These are phyloP conservation scores for Thamnidium elegans DNA, from an alignment of 192 early-diverging fungal species.

Conservation along the genomic window DNA sequence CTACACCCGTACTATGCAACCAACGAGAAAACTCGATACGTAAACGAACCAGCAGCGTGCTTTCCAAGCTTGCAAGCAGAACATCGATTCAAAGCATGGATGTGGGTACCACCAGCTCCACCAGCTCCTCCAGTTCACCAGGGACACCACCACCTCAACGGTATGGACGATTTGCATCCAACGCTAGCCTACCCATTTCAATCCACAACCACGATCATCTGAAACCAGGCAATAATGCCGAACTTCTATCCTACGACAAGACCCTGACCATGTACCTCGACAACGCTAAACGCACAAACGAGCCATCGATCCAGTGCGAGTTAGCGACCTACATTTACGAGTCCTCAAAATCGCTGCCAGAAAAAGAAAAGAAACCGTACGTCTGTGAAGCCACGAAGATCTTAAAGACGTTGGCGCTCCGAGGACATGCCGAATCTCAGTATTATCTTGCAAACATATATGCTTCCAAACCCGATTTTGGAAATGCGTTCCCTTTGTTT, in stretches of 20 bases:
- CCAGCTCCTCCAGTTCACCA: too few species aligned
- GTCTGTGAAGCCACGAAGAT: slow-evolving; percentile 64
- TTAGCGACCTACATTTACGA: slow-evolving; percentile 65
- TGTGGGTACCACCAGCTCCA: too few species aligned
- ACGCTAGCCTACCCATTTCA: background rate
- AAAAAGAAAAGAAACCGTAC: slow-evolving; percentile 39
- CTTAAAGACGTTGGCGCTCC: slow-evolving; percentile 53
- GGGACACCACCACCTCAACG: too few species aligned
- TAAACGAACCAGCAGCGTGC: too few species aligned
- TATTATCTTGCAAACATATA: slow-evolving; percentile 64
- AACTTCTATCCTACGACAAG: slow-evolving; percentile 50
- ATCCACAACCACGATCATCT: slow-evolving; percentile 49
- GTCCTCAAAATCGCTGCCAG: slow-evolving; percentile 16
- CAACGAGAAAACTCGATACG: too few species aligned
- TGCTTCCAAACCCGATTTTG: slow-evolving; percentile 57
- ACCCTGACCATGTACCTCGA: slow-evolving; percentile 57
- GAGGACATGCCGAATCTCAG: slow-evolving; percentile 60
- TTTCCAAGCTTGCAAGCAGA: too few species aligned
- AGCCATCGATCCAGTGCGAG: slow-evolving; percentile 57
- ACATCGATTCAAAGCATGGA: too few species aligned
- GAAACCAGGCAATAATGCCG: slow-evolving; percentile 56
- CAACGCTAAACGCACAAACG: slow-evolving; percentile 62
- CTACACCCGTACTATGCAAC: too few species aligned
- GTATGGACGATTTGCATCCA: too few species aligned
- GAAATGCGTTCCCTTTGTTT: slow-evolving; percentile 61